Evolutionary conservation across 306 rosid species (phyloP).

Genomic region (Gastrolobium bilobum): DNA sequence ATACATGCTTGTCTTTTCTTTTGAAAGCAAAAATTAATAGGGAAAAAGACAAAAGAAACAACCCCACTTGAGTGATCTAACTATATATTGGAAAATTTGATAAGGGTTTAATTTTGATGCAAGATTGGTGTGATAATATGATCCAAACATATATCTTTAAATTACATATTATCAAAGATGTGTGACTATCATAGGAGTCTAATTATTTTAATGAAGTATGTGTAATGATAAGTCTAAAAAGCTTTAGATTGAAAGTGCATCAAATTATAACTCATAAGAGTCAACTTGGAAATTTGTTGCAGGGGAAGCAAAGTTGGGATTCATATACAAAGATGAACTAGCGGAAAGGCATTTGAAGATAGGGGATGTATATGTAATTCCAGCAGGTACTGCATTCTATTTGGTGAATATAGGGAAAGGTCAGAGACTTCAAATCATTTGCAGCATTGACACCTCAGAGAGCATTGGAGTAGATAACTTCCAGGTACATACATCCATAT

Average conservation of each 20-base stretch:
- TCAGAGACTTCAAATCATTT: conserved; percentile 75
- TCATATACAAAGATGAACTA: conserved; percentile 66
- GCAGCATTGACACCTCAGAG: conserved; percentile 73
- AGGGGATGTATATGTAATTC: conserved; percentile 81
- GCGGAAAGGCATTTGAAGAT: conserved; percentile 72
- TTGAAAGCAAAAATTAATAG: background rate
- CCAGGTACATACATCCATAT: conserved; percentile 59
- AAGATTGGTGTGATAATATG: background rate
- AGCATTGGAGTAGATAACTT: conserved; percentile 61
- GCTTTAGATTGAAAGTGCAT: background rate
- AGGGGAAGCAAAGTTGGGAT: conserved; percentile 89
- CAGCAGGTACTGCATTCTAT: conserved; percentile 87
- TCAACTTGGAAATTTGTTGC: conserved; percentile 44
- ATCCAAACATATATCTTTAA: background rate
- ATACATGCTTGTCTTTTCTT: background rate
- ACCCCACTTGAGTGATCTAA: background rate
- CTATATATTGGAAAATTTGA: background rate
- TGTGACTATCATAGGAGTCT: background rate
- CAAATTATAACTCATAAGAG: background rate
- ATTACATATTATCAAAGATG: background rate
- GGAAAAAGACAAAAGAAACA: too few relatives aligned
- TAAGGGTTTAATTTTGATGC: background rate
- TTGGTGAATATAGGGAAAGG: conserved; percentile 72
- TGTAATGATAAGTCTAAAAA: background rate
- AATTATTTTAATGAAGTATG: background rate